Evolutionary conservation across 2,329 filamentous ascomycete species (phyloP), one percentile per base, ranked within the genome.

Genomic region (Paecilomyces variotii): DNA sequence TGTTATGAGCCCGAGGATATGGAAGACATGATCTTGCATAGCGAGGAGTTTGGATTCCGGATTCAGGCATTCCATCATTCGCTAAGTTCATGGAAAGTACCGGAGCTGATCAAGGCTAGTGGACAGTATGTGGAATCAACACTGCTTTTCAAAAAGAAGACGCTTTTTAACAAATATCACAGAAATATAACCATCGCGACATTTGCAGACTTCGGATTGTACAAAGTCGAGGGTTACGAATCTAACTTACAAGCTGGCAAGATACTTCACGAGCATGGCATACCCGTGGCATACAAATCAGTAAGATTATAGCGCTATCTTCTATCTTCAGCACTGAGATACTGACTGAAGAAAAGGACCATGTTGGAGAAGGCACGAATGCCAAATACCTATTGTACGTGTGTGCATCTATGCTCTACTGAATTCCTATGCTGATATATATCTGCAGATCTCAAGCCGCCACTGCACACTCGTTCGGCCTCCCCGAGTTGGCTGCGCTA

Each of bases 121-220:
- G 74, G 59, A 4, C 53, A 59, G 54, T 63, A 59, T 27, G 60
- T 57, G 19, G 49, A 19, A 39, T 26, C 3, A 4, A 26, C 19
- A 11, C 28, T 80, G 78, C 81, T 85, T 27, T 85, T 2, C 19
- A 19, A 19, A 19, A 84, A 83, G 65, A 52, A 10, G 6, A 78
- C 82, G 54, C 80, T 80, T 0, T 85, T 78, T 73, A 82, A 83
- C 12, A 79, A 77, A 11, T 76, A 10, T 77, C 0, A 70, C 81
- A 14, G 82, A 81, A n/a, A 82, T 79, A 2, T 81, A 78, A 14
- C 86, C 82, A n/a, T 74, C n/a, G 64, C 64, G 7, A 64, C 88
- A 2, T 89, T 89, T 64, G 86, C 87, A 9, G 86, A 89, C 66
- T 87, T 86, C 68, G 88, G 88, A 83, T 87, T 83, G 69, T 89